Evolutionary conservation across 139 green algal genomes (phyloP).

Genomic region (Penium margaritaceum): DNA sequence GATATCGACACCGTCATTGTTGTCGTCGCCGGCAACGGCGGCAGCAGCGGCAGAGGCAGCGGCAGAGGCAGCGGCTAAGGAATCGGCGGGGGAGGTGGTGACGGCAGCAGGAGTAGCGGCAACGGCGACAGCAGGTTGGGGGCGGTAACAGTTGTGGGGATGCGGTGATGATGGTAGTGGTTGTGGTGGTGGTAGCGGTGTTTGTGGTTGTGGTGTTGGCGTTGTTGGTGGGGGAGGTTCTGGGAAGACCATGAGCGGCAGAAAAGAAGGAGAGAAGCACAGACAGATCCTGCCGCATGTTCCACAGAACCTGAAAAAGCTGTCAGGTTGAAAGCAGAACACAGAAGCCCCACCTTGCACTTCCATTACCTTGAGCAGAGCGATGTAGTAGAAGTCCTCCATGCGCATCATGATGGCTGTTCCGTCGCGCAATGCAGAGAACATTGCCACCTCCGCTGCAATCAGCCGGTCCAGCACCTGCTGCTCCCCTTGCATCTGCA

Average conservation of each 20-base stretch:
- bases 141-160: too few relatives aligned
- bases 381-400: conserved; percentile 39
- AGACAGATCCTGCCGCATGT: background rate
- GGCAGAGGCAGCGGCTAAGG: too few relatives aligned
- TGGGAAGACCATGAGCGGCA: background rate
- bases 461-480: conserved; percentile 16
- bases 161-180: too few relatives aligned
- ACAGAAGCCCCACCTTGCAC: background rate
- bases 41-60: too few relatives aligned
- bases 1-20: too few relatives aligned
- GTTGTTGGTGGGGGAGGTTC: background rate
- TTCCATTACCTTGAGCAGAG: conserved; percentile 20
- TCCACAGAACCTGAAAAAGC: conserved; percentile 4
- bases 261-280: background rate
- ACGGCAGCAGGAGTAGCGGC: too few relatives aligned
- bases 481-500: conserved; percentile 15
- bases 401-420: conserved; percentile 34
- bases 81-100: too few relatives aligned
- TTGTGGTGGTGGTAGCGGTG: background rate
- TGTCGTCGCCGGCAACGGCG: too few relatives aligned
- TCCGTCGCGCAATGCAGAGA: conserved; percentile 3
- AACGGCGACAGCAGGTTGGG: too few relatives aligned
- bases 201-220: background rate
- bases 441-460: conserved; percentile 21
- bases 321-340: background rate